A percentile compares a stretch with the other conserved stretches of the same genome.
Evolutionary conservation across 768 basidiomycete genomes (phyloP).

Genomic region (Dentipellis sp.): DNA sequence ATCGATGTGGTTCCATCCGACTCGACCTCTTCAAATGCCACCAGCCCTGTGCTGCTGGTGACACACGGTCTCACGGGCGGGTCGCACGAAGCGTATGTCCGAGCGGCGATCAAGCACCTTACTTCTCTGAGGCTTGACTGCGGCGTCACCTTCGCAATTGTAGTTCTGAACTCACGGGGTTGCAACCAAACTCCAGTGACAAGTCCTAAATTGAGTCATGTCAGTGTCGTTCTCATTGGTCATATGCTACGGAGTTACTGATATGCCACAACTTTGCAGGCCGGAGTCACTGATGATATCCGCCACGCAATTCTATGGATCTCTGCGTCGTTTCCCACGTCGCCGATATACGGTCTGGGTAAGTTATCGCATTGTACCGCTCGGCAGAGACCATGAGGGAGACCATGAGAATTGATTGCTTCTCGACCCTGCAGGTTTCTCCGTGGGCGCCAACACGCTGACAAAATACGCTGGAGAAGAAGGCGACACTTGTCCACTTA

Average conservation of each 20-base stretch:
- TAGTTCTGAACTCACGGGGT: not conserved
- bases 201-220: not conserved
- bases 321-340: not conserved
- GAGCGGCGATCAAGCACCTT: not conserved
- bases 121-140: no score
- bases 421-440: not conserved
- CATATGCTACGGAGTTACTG: no score
- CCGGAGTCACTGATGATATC: not conserved
- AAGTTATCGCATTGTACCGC: not conserved
- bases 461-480: not conserved
- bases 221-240: not conserved
- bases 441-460: not conserved
- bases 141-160: no score
- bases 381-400: not conserved
- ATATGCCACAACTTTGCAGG: not conserved
- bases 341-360: not conserved
- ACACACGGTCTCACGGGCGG: not conserved
- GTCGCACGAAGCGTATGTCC: not conserved
- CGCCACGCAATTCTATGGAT: not conserved
- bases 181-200: not conserved
- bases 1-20: not conserved
- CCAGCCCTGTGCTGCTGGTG: not conserved
- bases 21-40: not conserved
- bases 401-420: not conserved
- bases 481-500: not conserved